Base-by-base conservation (phyloP, 2,329 filamentous ascomycete genomes). In the Fusarium keratoplasticum region DNA sequence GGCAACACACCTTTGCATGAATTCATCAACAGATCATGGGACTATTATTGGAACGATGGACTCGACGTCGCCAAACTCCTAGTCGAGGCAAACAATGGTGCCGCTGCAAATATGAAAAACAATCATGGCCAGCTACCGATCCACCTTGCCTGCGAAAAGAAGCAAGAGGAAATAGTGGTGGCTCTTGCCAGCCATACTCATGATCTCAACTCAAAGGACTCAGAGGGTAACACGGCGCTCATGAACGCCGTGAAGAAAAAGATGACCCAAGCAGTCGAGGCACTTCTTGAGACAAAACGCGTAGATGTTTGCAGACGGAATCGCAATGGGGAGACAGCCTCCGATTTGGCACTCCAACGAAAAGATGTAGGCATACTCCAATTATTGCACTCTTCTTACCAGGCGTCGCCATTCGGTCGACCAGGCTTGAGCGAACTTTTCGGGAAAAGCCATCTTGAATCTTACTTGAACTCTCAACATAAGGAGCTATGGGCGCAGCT, bases 21-120 rank as follows among this genome's bases (percentile, higher is more conserved):
- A 20, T 1, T 20, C 18, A 2, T 2, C n/a, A 13, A 4, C 2
- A 5, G 10, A 9, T 9, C 36, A 40, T 3, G 3, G n/a, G 3
- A 11, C 36, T n/a, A 1, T 38, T n/a, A 7, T 3, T 0, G 9
- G n/a, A n/a, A 5, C 9, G 8, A 0, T 11, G n/a, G 3, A n/a
- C 18, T n/a, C 9, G 38, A 6, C n/a, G n/a, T 13, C 5, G 5
- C 5, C 6, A 42, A 6, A 20, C n/a, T 42, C 38, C 6, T 42
- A 20, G 6, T 42, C n/a, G 11, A 20, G 10, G n/a, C 11, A 42
- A 10, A 42, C 38, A 42, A 42, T 20, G n/a, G 5, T 7, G 10
- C n/a, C n/a, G 6, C 10, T 42, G n/a, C 38, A 13, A 20, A 20
- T 6, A 42, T 42, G 38, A 5, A 42, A 20, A 42, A 42, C 38